Base-by-base conservation (phyloP, 176 grass and related monocot species). In the Chloris gayana region DNA sequence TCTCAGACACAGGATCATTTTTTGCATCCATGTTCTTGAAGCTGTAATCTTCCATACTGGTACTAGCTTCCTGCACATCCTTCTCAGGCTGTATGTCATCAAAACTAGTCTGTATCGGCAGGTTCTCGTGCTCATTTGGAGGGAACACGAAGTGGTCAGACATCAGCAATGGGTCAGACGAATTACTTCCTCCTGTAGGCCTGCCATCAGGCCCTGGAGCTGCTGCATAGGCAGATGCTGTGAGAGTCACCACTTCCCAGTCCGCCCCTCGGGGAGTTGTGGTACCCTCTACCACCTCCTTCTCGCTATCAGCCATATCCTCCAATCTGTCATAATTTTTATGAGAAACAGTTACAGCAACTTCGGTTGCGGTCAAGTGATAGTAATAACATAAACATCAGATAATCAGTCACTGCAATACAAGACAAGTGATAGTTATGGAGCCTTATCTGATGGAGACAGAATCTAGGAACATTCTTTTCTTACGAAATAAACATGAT, bases 131-230 rank as follows among this genome's bases (percentile, higher is more conserved):
- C 78, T 98, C 90, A n/a, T 67, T 93, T 6, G 92, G 90, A 1
- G 92, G 92, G 69, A 98, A 98, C 61, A 95, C 92, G 69, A 91
- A 93, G 60, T 98, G 92, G n/a, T 73, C 85, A 15, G 91, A 94
- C 85, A 69, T 80, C 64, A 90, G 83, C 72, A 90, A 18, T 9
- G 37, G 25, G 15, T 27, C 53, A 33, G 88, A 69, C 1, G 92
- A 85, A 58, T 69, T 85, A 14, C 67, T 37, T 1, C 49, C 80
- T 9, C 45, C 17, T 31, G 61, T 13, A 30, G 73, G 35, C 38
- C 81, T 82, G 60, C 35, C 34, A 45, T 6, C 51, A 7, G 76
- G 72, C 51, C 77, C 80, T 14, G 91, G 89, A 0, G 74, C 84
- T 0, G 84, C 87, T 14, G 79, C 91, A 74, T 97, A 93, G 5